Percentiles rank a stretch among this genome's conserved stretches.
These are phyloP conservation scores for Didymella exigua DNA, from an alignment of 2,329 filamentous ascomycete species.

Conservation along the genomic window DNA sequence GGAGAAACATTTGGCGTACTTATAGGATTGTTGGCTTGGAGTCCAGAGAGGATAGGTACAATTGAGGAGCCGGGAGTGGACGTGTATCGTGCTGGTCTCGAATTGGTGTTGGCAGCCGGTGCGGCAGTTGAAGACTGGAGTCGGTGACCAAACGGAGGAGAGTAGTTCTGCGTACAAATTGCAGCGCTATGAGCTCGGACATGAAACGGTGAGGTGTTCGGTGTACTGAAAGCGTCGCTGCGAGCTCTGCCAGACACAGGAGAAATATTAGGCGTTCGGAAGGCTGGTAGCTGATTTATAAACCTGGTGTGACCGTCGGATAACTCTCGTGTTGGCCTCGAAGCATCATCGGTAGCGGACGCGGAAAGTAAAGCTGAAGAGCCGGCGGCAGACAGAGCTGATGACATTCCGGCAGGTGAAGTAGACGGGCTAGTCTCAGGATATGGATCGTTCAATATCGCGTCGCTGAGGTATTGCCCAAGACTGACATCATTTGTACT, in stretches of 20 bases:
- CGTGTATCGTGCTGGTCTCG: background rate
- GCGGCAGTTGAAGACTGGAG: background rate
- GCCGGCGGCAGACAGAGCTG: background rate
- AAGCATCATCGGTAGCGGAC: background rate
- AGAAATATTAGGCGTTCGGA: background rate
- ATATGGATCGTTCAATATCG: background rate
- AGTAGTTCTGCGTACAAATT: background rate
- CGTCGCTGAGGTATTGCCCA: background rate
- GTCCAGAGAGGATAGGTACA: background rate
- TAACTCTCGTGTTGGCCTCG: background rate
- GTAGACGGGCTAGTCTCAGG: background rate
- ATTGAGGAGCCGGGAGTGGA: background rate
- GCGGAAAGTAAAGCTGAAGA: background rate
- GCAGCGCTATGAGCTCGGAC: background rate
- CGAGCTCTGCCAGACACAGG: background rate
- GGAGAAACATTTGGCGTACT: background rate
- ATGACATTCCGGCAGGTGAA: background rate
- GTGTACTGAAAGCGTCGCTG: background rate
- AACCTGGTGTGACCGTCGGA: background rate
- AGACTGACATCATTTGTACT: background rate
- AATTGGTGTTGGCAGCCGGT: background rate
- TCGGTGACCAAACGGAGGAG: background rate
- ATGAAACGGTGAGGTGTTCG: background rate
- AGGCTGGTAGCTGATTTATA: background rate
- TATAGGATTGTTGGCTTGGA: too few species aligned